These are phyloP conservation scores for Puccinia hordei DNA, from an alignment of 1,284 basidiomycete species.

Conservation along the genomic window DNA sequence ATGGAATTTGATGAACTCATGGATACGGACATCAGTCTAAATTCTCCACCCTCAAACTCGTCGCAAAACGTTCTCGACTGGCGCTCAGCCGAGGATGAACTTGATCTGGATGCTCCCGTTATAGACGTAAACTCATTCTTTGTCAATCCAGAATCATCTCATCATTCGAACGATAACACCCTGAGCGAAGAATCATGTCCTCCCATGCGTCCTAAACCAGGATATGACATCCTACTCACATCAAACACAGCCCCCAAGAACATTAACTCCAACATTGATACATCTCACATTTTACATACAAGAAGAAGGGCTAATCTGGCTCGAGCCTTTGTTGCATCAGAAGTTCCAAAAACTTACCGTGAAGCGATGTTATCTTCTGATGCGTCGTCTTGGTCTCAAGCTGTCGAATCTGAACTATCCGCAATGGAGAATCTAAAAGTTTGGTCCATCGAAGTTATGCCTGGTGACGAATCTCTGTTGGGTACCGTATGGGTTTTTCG, in stretches of 20 bases:
- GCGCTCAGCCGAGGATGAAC: not conserved
- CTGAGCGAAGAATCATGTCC: not conserved
- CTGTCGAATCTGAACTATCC: not conserved
- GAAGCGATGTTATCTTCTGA: not conserved
- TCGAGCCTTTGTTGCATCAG: not conserved
- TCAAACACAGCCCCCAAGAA: slow-evolving; percentile 3
- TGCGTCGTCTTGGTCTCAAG: not conserved
- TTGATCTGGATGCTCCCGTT: not conserved
- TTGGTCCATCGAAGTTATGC: not conserved
- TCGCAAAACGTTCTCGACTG: not conserved
- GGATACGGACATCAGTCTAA: not conserved
- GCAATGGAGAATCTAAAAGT: not conserved
- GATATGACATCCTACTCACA: not conserved
- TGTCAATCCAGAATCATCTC: not conserved
- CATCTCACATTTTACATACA: not conserved
- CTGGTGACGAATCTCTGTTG: not conserved
- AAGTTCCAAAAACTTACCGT: not conserved
- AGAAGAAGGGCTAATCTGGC: not conserved
- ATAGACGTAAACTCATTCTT: not conserved
- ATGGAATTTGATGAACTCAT: not conserved
- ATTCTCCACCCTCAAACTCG: not conserved
- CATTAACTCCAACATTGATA: not conserved
- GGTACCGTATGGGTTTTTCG: slow-evolving; percentile 14
- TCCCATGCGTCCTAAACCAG: not conserved
- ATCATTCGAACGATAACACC: not conserved